Percentiles rank a stretch among this genome's conserved stretches.
phyloP scores from a whole-genome alignment of 2,329 filamentous ascomycete genomes.

The Fusarium mangiferae region DNA sequence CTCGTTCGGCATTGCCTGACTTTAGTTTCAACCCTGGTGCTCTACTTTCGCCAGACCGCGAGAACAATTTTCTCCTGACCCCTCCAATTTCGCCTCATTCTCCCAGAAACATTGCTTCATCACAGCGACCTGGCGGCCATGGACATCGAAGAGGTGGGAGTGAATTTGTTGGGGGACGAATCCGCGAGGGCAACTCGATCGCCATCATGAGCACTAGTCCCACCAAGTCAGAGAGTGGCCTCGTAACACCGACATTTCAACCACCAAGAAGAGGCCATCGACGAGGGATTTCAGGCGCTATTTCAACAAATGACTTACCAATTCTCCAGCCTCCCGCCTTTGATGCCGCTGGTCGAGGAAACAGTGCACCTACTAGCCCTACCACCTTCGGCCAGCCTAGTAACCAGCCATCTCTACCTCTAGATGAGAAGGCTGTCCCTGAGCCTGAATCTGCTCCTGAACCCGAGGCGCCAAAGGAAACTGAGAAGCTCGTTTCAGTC shows the following conservation, averaged over 20 bases:
- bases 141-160: conserved; percentile 84
- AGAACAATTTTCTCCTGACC: conserved; percentile 55
- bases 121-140: conserved; percentile 70
- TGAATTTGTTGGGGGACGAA: conserved; percentile 84
- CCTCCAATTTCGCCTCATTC: conserved; percentile 67
- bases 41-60: conserved; percentile 55
- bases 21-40: conserved; percentile 68
- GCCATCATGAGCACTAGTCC: conserved; percentile 75
- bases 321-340: conserved; percentile 69
- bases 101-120: conserved; percentile 61
- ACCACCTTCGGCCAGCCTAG: conserved; percentile 54
- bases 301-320: conserved; percentile 85
- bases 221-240: conserved; percentile 70
- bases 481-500: background rate
- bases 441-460: conserved; percentile 5
- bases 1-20: conserved; percentile 57
- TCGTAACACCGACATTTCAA: conserved; percentile 65
- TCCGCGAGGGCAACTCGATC: conserved; percentile 66
- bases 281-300: conserved; percentile 75
- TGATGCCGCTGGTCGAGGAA: conserved; percentile 63
- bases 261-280: conserved; percentile 74
- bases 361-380: conserved; percentile 73
- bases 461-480: conserved; percentile 1
- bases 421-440: background rate
- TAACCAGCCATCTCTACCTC: conserved; percentile 31